Evolutionary conservation across 2,329 filamentous ascomycete genomes (phyloP), one percentile per base, ranked within the genome.

Genomic region (Fusarium scirpi): DNA sequence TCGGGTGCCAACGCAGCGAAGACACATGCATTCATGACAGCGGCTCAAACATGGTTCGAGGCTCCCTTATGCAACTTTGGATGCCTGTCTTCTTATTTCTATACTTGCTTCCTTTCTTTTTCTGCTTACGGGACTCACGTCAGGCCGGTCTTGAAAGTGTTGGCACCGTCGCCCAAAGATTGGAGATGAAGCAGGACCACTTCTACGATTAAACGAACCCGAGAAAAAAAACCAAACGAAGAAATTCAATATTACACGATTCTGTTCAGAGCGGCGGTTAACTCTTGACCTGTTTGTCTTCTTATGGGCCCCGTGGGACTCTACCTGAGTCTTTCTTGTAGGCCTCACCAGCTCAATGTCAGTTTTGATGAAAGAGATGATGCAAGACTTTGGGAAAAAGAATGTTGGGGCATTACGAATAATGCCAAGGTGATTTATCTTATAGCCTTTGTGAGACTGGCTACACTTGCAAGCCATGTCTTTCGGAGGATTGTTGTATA

Each of bases 141-240:
- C 72, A 65, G 71, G 71, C 75, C 62, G 75, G 75, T 64, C 74
- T 76, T 68, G 67, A 65, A 69, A 62, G 70, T 71, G 73, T 66
- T 69, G 67, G 62, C 61, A 61, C 68, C 60, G 62, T 65, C 66
- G 58, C 57, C 58, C 57, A 60, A 58, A 66, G 57, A 67, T 52
- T 57, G 62, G 69, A 54, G 62, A 64, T 38, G 61, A 59, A 49
- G 60, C 58, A 70, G 62, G 54, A 67, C 49, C 65, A 60, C 57
- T 74, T 75, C 67, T 59, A 76, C 67, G 70, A 76, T 65, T 76
- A 60, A 69, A 72, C 62, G 64, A 76, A 72, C 60, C 53, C 59
- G 56, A 45, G 62, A 61, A 67, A 54, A 53, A 61, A n/a, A n/a
- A 38, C 18, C 20, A 29, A 67, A 68, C 61, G 55, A 69, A 68